These are phyloP conservation scores for Rhizoctonia solani DNA, from an alignment of 1,284 basidiomycete species.

Conservation along the genomic window DNA sequence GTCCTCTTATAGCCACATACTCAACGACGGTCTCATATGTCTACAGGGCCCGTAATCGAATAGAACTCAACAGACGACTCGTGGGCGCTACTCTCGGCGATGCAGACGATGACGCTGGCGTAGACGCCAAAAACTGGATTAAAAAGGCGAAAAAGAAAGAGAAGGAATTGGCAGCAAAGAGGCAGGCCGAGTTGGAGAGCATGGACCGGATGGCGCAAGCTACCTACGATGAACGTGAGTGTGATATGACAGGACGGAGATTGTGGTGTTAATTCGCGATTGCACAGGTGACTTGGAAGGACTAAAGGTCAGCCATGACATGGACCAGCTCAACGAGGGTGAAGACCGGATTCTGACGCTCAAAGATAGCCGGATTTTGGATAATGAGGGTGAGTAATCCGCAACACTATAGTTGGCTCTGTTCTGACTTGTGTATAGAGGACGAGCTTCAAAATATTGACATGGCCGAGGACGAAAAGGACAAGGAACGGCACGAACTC, in stretches of 20 bases:
- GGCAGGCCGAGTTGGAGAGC: slow-evolving; percentile 76
- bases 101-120: slow-evolving; percentile 42
- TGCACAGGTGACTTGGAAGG: slow-evolving; percentile 73
- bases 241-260: slow-evolving; percentile 27
- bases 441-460: slow-evolving; percentile 96
- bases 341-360: slow-evolving; percentile 94
- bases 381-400: slow-evolving; percentile 74
- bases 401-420: background rate
- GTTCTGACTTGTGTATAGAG: slow-evolving; percentile 58
- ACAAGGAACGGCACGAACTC: slow-evolving; percentile 76
- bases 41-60: slow-evolving; percentile 83
- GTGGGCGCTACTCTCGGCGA: slow-evolving; percentile 37
- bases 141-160: slow-evolving; percentile 44
- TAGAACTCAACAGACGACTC: slow-evolving; percentile 53
- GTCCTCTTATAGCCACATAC: slow-evolving; percentile 10
- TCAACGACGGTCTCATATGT: slow-evolving; percentile 43
- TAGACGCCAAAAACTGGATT: slow-evolving; percentile 42
- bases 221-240: slow-evolving; percentile 79
- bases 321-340: slow-evolving; percentile 88
- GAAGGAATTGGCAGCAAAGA: slow-evolving; percentile 55
- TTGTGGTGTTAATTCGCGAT: slow-evolving; percentile 19
- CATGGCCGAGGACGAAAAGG: slow-evolving; percentile 82
- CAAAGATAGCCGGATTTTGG: slow-evolving; percentile 92
- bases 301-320: slow-evolving; percentile 93
- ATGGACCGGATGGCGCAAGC: slow-evolving; percentile 76